Evolutionary conservation across 73 alveolate genomes (phyloP).

Genomic region (Tetrahymena borealis): DNA sequence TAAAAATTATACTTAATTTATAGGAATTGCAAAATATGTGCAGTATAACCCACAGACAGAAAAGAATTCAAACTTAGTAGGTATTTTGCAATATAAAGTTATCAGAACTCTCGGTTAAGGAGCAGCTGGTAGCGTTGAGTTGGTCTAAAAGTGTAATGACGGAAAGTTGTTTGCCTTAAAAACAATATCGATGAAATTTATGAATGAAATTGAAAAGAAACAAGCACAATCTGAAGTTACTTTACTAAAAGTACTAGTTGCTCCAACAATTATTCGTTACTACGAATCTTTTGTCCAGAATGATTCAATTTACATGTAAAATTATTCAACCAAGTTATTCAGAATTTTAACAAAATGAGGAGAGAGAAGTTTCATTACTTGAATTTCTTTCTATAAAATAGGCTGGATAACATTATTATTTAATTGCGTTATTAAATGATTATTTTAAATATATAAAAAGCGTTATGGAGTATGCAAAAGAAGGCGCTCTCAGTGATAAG

Average conservation of each 20-base stretch:
- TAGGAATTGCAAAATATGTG: background rate
- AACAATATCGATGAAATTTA: conserved; percentile 14
- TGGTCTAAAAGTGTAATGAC: conserved; percentile 27
- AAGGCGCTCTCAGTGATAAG: conserved; percentile 84
- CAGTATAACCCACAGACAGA: background rate
- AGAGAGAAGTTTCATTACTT: no score
- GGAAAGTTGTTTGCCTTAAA: conserved; percentile 25
- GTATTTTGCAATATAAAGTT: conserved; percentile 6
- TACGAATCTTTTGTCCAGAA: conserved; percentile 83
- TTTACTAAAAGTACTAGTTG: conserved; percentile 68
- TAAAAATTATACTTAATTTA: no score
- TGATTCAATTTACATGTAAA: conserved; percentile 66
- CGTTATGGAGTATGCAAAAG: conserved; percentile 96
- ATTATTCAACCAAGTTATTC: no score
- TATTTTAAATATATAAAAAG: background rate
- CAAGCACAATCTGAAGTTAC: conserved; percentile 86
- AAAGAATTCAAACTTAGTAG: background rate
- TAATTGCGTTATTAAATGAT: no score
- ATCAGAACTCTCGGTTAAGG: conserved; percentile 65
- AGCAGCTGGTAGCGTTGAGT: conserved; percentile 72
- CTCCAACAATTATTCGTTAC: conserved; percentile 92
- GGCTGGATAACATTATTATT: background rate
- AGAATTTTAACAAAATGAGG: no score
- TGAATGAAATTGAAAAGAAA: conserved; percentile 70
- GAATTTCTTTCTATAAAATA: background rate